Evolutionary conservation across 2,329 filamentous ascomycete species (phyloP).

Genomic region (Cladosporium sp.): DNA sequence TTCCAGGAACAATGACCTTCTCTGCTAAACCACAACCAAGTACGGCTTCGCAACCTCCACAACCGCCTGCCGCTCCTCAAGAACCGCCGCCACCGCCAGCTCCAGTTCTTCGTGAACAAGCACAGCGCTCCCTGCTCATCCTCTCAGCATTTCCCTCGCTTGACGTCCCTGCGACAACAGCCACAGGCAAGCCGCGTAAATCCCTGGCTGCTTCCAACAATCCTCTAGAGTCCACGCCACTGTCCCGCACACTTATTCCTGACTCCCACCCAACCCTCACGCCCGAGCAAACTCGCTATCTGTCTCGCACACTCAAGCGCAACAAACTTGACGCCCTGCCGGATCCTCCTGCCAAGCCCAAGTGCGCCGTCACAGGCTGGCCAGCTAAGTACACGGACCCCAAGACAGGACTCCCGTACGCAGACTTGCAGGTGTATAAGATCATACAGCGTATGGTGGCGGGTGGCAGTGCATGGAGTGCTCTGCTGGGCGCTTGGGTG

Average conservation of each 20-base stretch:
- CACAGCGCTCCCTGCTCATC: conserved; percentile 37
- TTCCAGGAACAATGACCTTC: conserved; percentile 22
- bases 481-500: conserved; percentile 78
- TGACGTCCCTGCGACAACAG: conserved; percentile 28
- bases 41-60: conserved; percentile 7
- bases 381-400: conserved; percentile 82
- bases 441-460: conserved; percentile 74
- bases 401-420: conserved; percentile 78
- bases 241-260: conserved; percentile 58
- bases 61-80: conserved; percentile 24
- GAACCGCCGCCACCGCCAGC: conserved; percentile 23
- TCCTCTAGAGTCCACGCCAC: conserved; percentile 56
- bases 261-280: conserved; percentile 54
- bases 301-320: conserved; percentile 44
- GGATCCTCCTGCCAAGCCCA: conserved; percentile 37
- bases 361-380: conserved; percentile 75
- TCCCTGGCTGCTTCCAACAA: conserved; percentile 28
- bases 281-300: conserved; percentile 51
- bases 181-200: conserved; percentile 32
- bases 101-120: conserved; percentile 38
- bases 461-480: conserved; percentile 81
- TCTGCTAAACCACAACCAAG: conserved; percentile 16
- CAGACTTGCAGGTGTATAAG: conserved; percentile 76
- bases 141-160: conserved; percentile 40
- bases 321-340: conserved; percentile 42